Evolutionary conservation across 2,329 filamentous ascomycete species (phyloP), one percentile per base, ranked within the genome.

Genomic region (Juglanconis juglandina): DNA sequence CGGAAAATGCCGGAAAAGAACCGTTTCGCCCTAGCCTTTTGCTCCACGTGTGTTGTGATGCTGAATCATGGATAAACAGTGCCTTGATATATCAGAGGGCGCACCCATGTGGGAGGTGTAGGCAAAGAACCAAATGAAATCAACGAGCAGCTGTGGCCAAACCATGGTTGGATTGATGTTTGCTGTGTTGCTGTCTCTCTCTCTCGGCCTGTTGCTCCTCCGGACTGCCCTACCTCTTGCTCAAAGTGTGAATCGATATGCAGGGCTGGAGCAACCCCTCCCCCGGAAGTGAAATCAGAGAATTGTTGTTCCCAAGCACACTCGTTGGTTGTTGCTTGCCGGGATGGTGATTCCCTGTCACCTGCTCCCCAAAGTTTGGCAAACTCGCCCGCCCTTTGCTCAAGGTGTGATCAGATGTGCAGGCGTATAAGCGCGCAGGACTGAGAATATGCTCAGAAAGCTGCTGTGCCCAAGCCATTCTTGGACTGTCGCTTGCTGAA

Each of bases 401-500:
- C 30, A 52, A 30, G 34, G 24, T 44, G 46, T 50, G 33, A 39
- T 3, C 24, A 24, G 35, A 51, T 53, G 50, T 58, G 64, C 57
- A 57, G 62, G 60, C 10, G 9, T 10, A 3, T 24, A 9, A 44
- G 35, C n/a, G 30, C 14, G 14, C 24, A 24, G 24, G 24, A 48
- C 35, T 11, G 8, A 46, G 24, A 30, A 48, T 13, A 32, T 32
- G 37, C 46, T 76, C 70, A 96, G 71, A 97, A 96, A 54, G 91
- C 90, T 53, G 93, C 90, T 46, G 61, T 63, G 34, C 92, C 92
- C 53, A 96, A 83, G n/a, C 94, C 93, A 73, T 92, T 96, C 77
- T 96, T 96, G 14, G 91, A 96, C 76, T 96, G 92, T 67, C 94
- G 83, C 76, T 95, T 95, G 77, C 92, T 96, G 75, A 97, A 98